phyloP scores from a whole-genome alignment of 2,329 filamentous ascomycete species.

The Sporothrix inflata region DNA sequence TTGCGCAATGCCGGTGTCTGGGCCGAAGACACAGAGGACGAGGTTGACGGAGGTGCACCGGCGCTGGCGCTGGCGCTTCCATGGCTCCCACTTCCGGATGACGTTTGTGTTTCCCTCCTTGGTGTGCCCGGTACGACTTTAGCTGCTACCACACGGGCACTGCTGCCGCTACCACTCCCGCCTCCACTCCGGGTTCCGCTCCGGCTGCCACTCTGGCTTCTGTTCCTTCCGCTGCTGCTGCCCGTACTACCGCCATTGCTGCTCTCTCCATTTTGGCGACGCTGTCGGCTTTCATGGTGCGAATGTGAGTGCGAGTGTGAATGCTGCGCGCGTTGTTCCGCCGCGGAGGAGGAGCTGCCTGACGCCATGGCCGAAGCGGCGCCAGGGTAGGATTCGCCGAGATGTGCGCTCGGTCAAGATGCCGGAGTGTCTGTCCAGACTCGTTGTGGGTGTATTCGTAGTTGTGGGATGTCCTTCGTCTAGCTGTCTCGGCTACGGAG shows the following conservation, averaged over 20 bases:
- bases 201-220: slow-evolving; percentile 11
- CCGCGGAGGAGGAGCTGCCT: slow-evolving; percentile 27
- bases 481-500: neutral
- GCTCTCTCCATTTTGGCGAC: slow-evolving; percentile 12
- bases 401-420: neutral
- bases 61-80: slow-evolving; percentile 37
- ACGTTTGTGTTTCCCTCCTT: slow-evolving; percentile 30
- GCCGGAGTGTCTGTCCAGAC: neutral
- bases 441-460: neutral
- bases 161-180: slow-evolving; percentile 19
- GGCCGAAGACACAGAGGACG: slow-evolving; percentile 26
- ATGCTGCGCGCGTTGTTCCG: slow-evolving; percentile 26
- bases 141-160: slow-evolving; percentile 30
- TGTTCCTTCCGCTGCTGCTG: neutral
- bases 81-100: slow-evolving; percentile 24
- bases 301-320: slow-evolving; percentile 21
- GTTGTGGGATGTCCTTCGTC: neutral
- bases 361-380: slow-evolving; percentile 31
- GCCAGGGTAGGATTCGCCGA: slow-evolving; percentile 6
- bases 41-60: slow-evolving; percentile 40
- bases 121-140: slow-evolving; percentile 35
- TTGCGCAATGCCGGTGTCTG: slow-evolving; percentile 40
- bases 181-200: neutral
- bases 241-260: slow-evolving; percentile 1
- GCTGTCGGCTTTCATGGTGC: slow-evolving; percentile 23